phyloP scores from a whole-genome alignment of 768 basidiomycete species.

The Xanthoconium stramineum region DNA sequence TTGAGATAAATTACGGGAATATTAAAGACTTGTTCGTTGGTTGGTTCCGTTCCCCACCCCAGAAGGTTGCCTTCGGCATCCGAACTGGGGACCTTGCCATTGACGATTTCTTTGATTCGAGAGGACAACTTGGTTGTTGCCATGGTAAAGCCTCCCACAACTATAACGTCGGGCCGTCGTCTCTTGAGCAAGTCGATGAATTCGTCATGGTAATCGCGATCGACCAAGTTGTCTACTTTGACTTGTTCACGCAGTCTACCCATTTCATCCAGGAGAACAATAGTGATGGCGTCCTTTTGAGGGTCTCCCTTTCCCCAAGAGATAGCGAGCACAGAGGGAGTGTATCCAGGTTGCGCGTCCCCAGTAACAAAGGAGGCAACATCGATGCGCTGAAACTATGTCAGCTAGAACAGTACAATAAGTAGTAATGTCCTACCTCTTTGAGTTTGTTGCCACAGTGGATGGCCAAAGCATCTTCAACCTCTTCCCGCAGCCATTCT shows the following conservation, averaged over 20 bases:
- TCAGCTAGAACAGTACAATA: constrained; percentile 10
- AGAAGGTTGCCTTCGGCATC: constrained; percentile 19
- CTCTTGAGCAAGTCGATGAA: constrained; percentile 81
- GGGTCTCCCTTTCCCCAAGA: constrained; percentile 97
- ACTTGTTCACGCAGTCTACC: constrained; percentile 90
- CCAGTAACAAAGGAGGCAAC: constrained; percentile 68
- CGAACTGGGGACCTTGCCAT: constrained; percentile 24
- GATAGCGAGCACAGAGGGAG: constrained; percentile 78
- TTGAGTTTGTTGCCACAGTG: constrained; percentile 67
- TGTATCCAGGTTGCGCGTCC: constrained; percentile 66
- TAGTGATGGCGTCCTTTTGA: constrained; percentile 80
- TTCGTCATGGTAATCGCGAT: constrained; percentile 62
- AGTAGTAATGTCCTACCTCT: constrained; percentile 46
- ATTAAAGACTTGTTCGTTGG: constrained; percentile 45
- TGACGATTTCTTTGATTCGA: constrained; percentile 57
- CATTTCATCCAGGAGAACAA: constrained; percentile 83
- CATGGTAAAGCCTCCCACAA: constrained; percentile 84
- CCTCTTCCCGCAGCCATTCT: constrained; percentile 86
- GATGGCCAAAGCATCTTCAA: constrained; percentile 76
- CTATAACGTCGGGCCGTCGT: constrained; percentile 84
- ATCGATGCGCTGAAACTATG: constrained; percentile 64
- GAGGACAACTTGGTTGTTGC: constrained; percentile 70
- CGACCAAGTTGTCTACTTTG: constrained; percentile 83
- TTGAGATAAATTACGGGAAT: constrained; percentile 79
- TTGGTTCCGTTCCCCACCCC: constrained; percentile 29